Conservation (phyloP, 768 basidiomycete species). For the Cyclocybe cylindracea region DNA sequence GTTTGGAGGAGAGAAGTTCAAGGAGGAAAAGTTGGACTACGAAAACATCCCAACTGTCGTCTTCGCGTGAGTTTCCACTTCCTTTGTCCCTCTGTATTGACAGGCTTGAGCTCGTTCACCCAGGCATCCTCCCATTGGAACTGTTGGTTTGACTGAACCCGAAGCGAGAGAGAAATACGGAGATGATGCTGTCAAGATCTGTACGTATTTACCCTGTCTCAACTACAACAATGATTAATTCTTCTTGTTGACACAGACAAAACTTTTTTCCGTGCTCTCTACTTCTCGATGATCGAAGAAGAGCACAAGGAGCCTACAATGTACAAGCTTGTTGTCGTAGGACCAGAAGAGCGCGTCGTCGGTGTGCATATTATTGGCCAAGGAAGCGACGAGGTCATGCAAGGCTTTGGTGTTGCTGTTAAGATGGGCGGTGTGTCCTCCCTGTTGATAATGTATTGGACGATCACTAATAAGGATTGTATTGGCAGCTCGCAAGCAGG, state of each 20-base stretch:
- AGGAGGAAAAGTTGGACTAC: conserved; percentile 85
- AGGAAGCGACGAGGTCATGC: conserved; percentile 92
- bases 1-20: conserved; percentile 86
- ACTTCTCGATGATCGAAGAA: conserved; percentile 90
- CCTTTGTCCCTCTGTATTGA: neutral
- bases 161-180: conserved; percentile 90
- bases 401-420: conserved; percentile 96
- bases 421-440: conserved; percentile 78
- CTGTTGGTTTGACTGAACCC: conserved; percentile 92
- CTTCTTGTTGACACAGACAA: conserved; percentile 52
- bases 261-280: conserved; percentile 79
- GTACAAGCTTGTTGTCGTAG: conserved; percentile 88
- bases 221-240: neutral
- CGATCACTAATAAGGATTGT: conserved; percentile 10
- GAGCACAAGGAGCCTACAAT: conserved; percentile 93
- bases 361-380: conserved; percentile 91
- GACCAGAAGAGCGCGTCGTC: conserved; percentile 93
- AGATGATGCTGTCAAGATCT: conserved; percentile 84
- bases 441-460: neutral
- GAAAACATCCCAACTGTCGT: conserved; percentile 93
- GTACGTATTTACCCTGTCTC: conserved; percentile 43
- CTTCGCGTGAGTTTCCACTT: conserved; percentile 74
- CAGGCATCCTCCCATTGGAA: conserved; percentile 94
- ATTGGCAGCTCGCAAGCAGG: conserved; percentile 64
- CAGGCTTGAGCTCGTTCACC: neutral